Evolutionary conservation across 176 grass and related monocot species (phyloP).

Genomic region (Musa schizocarpa): DNA sequence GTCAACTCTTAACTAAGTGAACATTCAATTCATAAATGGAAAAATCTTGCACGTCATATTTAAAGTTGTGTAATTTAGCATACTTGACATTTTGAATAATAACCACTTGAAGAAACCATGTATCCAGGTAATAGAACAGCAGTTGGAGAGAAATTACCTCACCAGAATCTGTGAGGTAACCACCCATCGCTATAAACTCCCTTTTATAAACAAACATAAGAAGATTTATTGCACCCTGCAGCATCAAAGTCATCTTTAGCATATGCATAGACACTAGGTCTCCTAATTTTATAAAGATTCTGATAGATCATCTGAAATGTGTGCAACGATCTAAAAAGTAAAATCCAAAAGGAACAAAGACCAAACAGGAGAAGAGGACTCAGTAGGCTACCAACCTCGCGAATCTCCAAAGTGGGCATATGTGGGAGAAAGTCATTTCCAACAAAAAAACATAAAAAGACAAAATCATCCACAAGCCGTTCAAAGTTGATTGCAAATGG

Average conservation of each 20-base stretch:
- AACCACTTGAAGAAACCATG: not conserved
- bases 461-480: constrained; percentile 92
- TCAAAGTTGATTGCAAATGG: constrained; percentile 94
- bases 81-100: not conserved
- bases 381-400: constrained; percentile 60
- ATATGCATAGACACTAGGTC: not conserved
- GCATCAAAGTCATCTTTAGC: constrained; percentile 17
- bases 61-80: not conserved
- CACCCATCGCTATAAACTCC: constrained; percentile 80
- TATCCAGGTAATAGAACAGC: not conserved
- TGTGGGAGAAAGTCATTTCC: constrained; percentile 97
- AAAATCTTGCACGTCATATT: not conserved
- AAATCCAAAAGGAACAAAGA: not conserved
- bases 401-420: constrained; percentile 97
- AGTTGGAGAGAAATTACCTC: constrained; percentile 54
- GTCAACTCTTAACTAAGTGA: too few species aligned
- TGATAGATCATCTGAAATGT: not conserved
- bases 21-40: not conserved
- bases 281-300: not conserved
- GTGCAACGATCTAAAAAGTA: constrained; percentile 6
- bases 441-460: constrained; percentile 99
- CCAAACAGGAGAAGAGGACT: not conserved
- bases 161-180: constrained; percentile 84
- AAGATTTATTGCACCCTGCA: constrained; percentile 90
- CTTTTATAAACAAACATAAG: constrained; percentile 83